Evolutionary conservation across 768 basidiomycete genomes (phyloP), one percentile per base, ranked within the genome.

Genomic region (Tephrocybe rancida): DNA sequence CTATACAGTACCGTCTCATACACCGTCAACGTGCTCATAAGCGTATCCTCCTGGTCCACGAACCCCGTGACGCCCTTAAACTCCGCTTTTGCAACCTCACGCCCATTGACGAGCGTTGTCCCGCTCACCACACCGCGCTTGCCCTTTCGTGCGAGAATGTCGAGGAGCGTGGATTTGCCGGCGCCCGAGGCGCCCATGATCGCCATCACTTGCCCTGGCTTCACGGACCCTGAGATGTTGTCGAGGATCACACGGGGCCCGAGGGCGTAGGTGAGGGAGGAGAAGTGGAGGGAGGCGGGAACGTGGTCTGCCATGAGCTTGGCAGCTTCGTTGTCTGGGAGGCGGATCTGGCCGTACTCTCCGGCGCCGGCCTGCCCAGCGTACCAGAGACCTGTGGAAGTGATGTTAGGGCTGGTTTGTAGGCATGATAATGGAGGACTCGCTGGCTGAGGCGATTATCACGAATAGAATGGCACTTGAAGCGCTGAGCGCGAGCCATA

Each of bases 101-200:
- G 79, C 0, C 96, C 95, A 64, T 98, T 98, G 47, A 98, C 86
- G 18, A 92, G 81, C 32, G 87, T 88, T 25, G 78, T 79, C 2
- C 95, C 95, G 30, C 70, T 67, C 6, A 95, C 89, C 1, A 62
- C 52, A 0, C 97, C 97, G 13, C 87, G 79, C 74, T 98, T 98
- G 57, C 81, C 73, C 70, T 94, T 95, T 48, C 92, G 80, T 9
- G 96, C 97, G 18, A 99, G 84, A 57, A 98, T 95, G 66, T 99
- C 97, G 42, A 99, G 85, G 62, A 98, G 82, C 0, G 97, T 98
- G 2, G 94, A 95, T 70, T 98, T 98, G 41, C 96, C 96, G 0
- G 95, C 94, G 18, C 95, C 96, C 0, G 94, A 96, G 0, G 95
- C 93, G 54, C 96, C 96, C 90, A 98, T 95, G 61, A 98, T 91